These are phyloP conservation scores for Dicorynia guianensis DNA, from an alignment of 306 rosid genomes.

Conservation along the genomic window DNA sequence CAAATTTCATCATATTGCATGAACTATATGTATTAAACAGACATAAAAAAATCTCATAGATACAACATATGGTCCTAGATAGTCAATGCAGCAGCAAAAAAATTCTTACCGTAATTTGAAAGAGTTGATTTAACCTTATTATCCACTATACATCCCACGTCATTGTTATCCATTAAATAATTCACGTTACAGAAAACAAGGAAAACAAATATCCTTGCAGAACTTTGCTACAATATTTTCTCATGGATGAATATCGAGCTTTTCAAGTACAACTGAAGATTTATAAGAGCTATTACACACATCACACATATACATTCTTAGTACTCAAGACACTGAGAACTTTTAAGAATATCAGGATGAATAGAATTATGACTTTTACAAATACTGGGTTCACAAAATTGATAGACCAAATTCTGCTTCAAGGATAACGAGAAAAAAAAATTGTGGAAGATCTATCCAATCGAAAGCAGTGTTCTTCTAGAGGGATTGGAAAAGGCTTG, in stretches of 20 bases:
- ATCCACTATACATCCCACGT: not conserved
- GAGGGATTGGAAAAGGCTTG: not conserved
- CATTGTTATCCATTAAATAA: not conserved
- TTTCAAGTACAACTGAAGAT: not conserved
- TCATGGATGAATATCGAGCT: not conserved
- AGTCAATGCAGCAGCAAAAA: not conserved
- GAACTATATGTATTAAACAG: not conserved
- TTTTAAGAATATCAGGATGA: not conserved
- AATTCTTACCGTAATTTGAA: not conserved
- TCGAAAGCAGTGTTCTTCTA: not conserved
- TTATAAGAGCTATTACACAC: not conserved
- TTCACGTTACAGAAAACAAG: not conserved
- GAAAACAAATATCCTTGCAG: too few relatives aligned
- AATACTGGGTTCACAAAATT: too few relatives aligned
- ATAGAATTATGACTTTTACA: not conserved
- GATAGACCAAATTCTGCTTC: not conserved
- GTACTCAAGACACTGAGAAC: not conserved
- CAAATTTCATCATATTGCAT: not conserved
- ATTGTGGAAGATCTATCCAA: not conserved
- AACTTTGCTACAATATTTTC: not conserved
- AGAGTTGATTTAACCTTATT: not conserved
- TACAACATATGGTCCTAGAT: too few relatives aligned
- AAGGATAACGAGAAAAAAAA: not conserved
- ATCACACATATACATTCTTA: not conserved
- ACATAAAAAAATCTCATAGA: not conserved